Conservation (phyloP, 2,329 filamentous ascomycete genomes). For the Fusarium nisikadoi region DNA sequence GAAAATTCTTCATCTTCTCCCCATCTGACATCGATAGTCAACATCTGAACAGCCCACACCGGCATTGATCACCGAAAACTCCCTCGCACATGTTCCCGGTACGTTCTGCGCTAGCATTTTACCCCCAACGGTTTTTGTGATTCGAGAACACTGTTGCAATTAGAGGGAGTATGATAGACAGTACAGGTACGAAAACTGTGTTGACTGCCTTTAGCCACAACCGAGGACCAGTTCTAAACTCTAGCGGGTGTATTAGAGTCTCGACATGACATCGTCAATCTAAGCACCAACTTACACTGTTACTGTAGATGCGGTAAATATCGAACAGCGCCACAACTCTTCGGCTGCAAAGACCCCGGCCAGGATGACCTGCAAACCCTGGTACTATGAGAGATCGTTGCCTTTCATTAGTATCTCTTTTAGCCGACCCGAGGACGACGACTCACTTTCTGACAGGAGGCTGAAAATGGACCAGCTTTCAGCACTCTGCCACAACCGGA, state of each 20-base stretch:
- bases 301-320: constrained; percentile 8
- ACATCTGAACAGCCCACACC: constrained; percentile 6
- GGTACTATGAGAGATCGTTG: constrained; percentile 12
- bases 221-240: constrained; percentile 7
- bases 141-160: constrained; percentile 12
- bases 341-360: constrained; percentile 19
- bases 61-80: constrained; percentile 7
- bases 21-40: not conserved
- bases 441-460: not conserved
- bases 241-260: constrained; percentile 9
- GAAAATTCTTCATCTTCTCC: constrained; percentile 5
- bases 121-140: constrained; percentile 17
- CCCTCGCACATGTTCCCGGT: constrained; percentile 4
- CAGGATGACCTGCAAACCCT: not conserved
- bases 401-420: constrained; percentile 15
- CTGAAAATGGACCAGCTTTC: not conserved
- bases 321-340: constrained; percentile 34
- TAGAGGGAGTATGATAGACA: not conserved
- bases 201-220: not conserved
- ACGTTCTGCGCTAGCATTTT: constrained; percentile 2
- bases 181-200: not conserved
- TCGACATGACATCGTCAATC: constrained; percentile 5
- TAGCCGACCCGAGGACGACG: constrained; percentile 21
- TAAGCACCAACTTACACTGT: constrained; percentile 1
- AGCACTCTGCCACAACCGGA: not conserved